Percentiles rank a stretch among this genome's conserved stretches.
phyloP scores from a whole-genome alignment of 2,329 filamentous ascomycete genomes.

The Aspergillus fischeri region DNA sequence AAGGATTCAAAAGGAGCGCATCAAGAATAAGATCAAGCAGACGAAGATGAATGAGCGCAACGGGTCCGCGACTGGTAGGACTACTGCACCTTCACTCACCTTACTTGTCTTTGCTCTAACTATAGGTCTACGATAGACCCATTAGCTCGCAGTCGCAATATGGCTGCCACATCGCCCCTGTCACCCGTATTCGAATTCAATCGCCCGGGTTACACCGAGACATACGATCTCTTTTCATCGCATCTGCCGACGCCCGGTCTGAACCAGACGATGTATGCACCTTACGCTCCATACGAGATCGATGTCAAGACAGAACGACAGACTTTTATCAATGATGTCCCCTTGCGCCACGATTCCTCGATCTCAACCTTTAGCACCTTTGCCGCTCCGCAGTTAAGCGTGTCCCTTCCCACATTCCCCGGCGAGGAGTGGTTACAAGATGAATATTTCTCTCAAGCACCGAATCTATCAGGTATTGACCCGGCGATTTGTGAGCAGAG shows the following conservation, averaged over 20 bases:
- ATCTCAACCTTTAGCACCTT: conserved; percentile 92
- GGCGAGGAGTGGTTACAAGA: conserved; percentile 69
- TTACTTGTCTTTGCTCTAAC: conserved; percentile 3
- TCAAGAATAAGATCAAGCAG: conserved; percentile 96
- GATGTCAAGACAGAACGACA: conserved; percentile 95
- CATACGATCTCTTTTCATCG: conserved; percentile 39
- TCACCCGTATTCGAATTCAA: conserved; percentile 64
- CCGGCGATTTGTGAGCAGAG: conserved; percentile 16
- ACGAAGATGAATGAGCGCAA: conserved; percentile 92
- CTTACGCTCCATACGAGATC: conserved; percentile 77
- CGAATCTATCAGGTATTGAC: conserved; percentile 32
- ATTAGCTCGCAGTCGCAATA: conserved; percentile 11
- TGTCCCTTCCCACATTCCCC: conserved; percentile 60
- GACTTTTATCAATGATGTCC: conserved; percentile 88
- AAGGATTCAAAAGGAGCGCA: conserved; percentile 82
- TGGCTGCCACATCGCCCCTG: conserved; percentile 56
- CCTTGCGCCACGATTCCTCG: conserved; percentile 77
- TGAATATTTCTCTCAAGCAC: conserved; percentile 60
- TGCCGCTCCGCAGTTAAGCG: conserved; percentile 68
- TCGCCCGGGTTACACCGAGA: conserved; percentile 54
- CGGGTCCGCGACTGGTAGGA: conserved; percentile 45
- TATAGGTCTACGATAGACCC: conserved; percentile 10
- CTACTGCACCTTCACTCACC: neutral
- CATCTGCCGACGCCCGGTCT: conserved; percentile 52
- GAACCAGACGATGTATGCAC: conserved; percentile 52